Conservation (phyloP, 83 land plant species). For the Thuja plicata region DNA sequence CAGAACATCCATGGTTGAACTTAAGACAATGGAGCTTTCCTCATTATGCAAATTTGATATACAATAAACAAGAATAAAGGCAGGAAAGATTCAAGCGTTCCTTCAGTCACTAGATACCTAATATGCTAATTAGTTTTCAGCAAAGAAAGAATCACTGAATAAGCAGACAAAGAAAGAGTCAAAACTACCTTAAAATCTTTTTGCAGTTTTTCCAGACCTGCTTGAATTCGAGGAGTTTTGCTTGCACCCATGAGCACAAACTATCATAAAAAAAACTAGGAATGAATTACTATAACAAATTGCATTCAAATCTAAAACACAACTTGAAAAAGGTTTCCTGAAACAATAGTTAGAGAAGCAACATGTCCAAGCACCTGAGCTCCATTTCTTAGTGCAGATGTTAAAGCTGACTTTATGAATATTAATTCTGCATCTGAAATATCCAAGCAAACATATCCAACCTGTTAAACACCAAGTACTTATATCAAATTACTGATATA, state of each 20-base stretch:
- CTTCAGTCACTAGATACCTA: neutral
- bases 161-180: neutral
- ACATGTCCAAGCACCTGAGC: conserved; percentile 12
- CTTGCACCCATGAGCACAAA: conserved; percentile 12
- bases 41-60: neutral
- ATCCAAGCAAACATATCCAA: conserved; percentile 13
- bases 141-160: neutral
- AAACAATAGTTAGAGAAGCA: neutral
- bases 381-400: neutral
- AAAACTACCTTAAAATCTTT: neutral
- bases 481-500: neutral
- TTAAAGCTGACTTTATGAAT: neutral
- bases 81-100: neutral
- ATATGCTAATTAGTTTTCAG: neutral
- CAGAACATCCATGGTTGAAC: neutral
- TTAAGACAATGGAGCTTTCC: neutral
- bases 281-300: neutral
- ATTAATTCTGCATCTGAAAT: conserved; percentile 6
- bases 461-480: neutral
- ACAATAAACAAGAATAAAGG: neutral
- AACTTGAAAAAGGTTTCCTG: neutral
- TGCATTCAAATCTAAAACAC: neutral
- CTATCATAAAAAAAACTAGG: neutral
- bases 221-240: conserved; percentile 3
- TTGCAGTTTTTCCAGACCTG: conserved; percentile 9